A percentile compares a stretch with the other conserved stretches of the same genome.
Evolutionary conservation across 805 yeast genomes (phyloP).

Genomic region (Teunomyces atbi): DNA sequence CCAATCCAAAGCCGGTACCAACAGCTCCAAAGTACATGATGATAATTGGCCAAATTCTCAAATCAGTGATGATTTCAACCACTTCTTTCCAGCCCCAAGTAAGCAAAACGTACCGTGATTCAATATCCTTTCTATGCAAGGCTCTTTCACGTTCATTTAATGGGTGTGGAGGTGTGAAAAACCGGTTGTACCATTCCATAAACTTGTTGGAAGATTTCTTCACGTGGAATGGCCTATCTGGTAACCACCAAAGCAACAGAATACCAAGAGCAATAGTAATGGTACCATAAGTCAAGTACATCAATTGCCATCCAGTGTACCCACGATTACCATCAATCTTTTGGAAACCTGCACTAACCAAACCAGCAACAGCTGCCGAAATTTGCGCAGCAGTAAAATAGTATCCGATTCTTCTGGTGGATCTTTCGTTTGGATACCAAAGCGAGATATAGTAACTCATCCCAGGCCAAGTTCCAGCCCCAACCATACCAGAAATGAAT

Average conservation of each 20-base stretch:
- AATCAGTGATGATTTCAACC: conserved; percentile 52
- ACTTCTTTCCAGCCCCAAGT: conserved; percentile 65
- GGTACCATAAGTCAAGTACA: conserved; percentile 73
- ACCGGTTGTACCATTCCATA: conserved; percentile 19
- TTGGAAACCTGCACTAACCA: conserved; percentile 86
- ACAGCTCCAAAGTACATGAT: conserved; percentile 92
- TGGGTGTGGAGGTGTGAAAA: conserved; percentile 42
- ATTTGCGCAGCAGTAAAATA: conserved; percentile 90
- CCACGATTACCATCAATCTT: conserved; percentile 73
- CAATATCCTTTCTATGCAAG: conserved; percentile 62
- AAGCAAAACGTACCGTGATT: conserved; percentile 43
- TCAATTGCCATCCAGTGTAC: conserved; percentile 82
- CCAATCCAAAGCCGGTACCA: conserved; percentile 85
- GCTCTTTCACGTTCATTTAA: conserved; percentile 51
- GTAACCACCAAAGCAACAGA: conserved; percentile 76
- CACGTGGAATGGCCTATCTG: conserved; percentile 61
- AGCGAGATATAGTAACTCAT: conserved; percentile 77
- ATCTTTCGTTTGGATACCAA: conserved; percentile 81
- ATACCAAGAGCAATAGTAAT: conserved; percentile 66
- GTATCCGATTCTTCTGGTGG: conserved; percentile 79
- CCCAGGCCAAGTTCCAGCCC: conserved; percentile 92
- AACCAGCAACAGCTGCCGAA: conserved; percentile 87
- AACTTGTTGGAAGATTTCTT: conserved; percentile 13
- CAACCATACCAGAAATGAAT: conserved; percentile 70
- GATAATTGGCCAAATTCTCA: conserved; percentile 74